These are phyloP conservation scores for Aspergillus quadricinctus DNA, from an alignment of 2,329 filamentous ascomycete genomes.

Conservation along the genomic window DNA sequence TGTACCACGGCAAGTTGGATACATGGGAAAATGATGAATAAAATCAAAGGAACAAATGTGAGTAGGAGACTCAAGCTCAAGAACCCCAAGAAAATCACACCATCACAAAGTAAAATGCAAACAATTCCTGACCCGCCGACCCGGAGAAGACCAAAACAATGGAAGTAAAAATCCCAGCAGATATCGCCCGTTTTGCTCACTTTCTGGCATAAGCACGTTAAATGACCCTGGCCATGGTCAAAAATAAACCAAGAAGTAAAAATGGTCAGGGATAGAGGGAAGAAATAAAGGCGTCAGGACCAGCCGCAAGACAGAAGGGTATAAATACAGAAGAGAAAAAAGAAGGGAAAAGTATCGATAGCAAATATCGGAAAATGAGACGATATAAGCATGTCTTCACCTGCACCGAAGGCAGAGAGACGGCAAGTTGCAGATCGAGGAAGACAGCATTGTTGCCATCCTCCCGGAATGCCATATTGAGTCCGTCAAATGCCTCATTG, in stretches of 20 bases:
- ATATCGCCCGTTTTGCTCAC: conserved; percentile 35
- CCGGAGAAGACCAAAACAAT: conserved; percentile 40
- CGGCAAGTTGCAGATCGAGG: background rate
- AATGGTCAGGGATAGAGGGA: conserved; percentile 17
- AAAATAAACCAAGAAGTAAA: conserved; percentile 14
- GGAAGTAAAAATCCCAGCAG: conserved; percentile 21
- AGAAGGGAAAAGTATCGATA: conserved; percentile 1
- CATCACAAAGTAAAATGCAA: conserved; percentile 22
- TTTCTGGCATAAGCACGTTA: conserved; percentile 41
- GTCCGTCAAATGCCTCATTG: background rate
- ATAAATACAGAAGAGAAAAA: conserved; percentile 19
- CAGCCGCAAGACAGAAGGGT: conserved; percentile 33
- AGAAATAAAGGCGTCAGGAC: conserved; percentile 30
- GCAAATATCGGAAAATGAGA: conserved; percentile 1
- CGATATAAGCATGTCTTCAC: conserved; percentile 9
- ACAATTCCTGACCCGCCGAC: conserved; percentile 26
- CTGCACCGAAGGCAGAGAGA: conserved; percentile 6
- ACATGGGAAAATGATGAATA: conserved; percentile 1
- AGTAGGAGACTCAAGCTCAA: conserved; percentile 5
- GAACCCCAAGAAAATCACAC: conserved; percentile 8
- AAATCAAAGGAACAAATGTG: conserved; percentile 5
- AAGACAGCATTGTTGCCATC: background rate
- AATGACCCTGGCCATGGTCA: conserved; percentile 23
- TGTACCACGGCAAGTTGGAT: too few species aligned
- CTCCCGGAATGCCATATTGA: background rate